phyloP scores from a whole-genome alignment of 257 asterid genomes.

The Solanum acaule region DNA sequence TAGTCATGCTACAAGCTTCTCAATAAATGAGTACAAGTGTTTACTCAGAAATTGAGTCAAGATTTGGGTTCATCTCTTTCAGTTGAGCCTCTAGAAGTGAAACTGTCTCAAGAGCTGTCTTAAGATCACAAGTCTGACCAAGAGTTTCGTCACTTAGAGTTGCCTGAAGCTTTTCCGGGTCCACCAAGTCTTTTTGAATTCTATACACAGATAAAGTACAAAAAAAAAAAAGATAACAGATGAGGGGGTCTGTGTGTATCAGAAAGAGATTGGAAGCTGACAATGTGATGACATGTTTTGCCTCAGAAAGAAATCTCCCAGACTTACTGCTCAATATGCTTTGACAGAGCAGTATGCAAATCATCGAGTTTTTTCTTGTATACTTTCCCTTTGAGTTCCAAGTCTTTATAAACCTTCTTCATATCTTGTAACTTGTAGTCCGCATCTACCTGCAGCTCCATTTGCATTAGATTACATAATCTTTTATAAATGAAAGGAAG shows the following conservation, averaged over 20 bases:
- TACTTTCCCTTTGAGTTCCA: slow-evolving; percentile 65
- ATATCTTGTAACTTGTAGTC: slow-evolving; percentile 90
- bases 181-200: slow-evolving; percentile 87
- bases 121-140: slow-evolving; percentile 47
- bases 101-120: slow-evolving; percentile 74
- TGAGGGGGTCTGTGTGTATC: background rate
- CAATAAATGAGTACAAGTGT: slow-evolving; percentile 3
- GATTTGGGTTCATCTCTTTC: slow-evolving; percentile 95
- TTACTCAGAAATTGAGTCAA: slow-evolving; percentile 93
- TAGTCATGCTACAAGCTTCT: background rate
- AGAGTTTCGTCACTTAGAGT: slow-evolving; percentile 54
- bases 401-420: slow-evolving; percentile 63
- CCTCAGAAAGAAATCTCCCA: background rate
- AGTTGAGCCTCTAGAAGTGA: slow-evolving; percentile 87
- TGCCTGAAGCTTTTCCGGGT: slow-evolving; percentile 72
- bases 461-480: background rate
- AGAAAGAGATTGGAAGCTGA: background rate
- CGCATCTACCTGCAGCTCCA: slow-evolving; percentile 66
- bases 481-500: background rate
- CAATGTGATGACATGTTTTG: background rate
- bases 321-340: slow-evolving; percentile 90
- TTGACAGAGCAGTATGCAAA: slow-evolving; percentile 52
- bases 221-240: background rate
- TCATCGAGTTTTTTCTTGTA: slow-evolving; percentile 75
- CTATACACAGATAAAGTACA: slow-evolving; percentile 22